Base-by-base conservation (phyloP, 768 basidiomycete species). In the Lactifluus volemus region DNA sequence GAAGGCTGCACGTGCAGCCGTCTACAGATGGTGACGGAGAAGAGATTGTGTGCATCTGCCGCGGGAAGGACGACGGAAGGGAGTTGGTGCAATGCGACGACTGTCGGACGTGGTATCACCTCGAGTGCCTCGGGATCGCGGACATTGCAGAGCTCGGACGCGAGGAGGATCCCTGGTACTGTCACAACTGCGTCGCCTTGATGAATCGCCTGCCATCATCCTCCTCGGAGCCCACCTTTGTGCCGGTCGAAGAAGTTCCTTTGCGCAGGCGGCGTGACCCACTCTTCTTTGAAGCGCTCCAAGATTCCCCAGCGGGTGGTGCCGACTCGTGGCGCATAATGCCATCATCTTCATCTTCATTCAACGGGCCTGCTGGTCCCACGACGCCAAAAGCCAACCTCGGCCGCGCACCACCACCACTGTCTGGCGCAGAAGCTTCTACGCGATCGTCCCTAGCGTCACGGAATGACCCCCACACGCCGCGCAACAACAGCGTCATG, bases 121-220 rank as follows among this genome's bases (percentile, higher is more conserved):
- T 90, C 36, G 73, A 81, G 48, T 93, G 90, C 71, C 84, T 92
- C 41, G 89, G 88, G 54, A 86, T 92, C 66, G 73, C 73, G 54
- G 78, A 77, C 65, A 78, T 82, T 38, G 72, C 78, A 11, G 84
- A 89, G 54, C 75, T 92, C 15, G 90, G 88, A 7, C 79, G 73
- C 52, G 88, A 89, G 68, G 87, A 90, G 66, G 88, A 90, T 66
- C 83, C 83, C 1, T 93, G 90, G 89, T 92, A 79, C 71, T 87
- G 89, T 71, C 70, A 75, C 54, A 73, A 76, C 60, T 84, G 90
- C 67, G 69, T 81, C 34, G 72, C 76, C 49, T 19, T 62, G 77
- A 55, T 69, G 47, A 74, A 34, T 29, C 32, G 53, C 49, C 11
- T 58, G 65, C 63, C 11, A 30, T 63, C 49, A 68, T 73, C n/a